phyloP scores from a whole-genome alignment of 352 stramenopile species.

The Phytopythium delawarense region DNA sequence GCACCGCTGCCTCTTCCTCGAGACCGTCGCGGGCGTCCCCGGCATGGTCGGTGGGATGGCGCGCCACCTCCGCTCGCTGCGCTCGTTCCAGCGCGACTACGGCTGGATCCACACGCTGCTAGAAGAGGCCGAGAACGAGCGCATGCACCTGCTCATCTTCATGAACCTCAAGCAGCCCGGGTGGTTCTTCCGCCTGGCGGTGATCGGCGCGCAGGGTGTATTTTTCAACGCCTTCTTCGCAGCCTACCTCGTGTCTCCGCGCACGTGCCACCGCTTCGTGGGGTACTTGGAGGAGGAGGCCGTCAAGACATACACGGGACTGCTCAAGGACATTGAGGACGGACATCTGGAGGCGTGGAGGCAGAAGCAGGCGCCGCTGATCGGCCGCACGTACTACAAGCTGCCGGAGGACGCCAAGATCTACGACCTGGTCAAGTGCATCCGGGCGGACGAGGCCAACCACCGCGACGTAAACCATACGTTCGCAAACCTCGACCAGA shows the following conservation, averaged over 20 bases:
- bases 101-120: slow-evolving; percentile 89
- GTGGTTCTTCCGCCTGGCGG: slow-evolving; percentile 56
- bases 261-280: slow-evolving; percentile 90
- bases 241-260: slow-evolving; percentile 85
- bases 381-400: slow-evolving; percentile 88
- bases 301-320: slow-evolving; percentile 89
- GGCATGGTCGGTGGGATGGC: slow-evolving; percentile 74
- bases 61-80: slow-evolving; percentile 78
- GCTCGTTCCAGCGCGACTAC: slow-evolving; percentile 75
- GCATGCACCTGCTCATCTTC: slow-evolving; percentile 92
- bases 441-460: slow-evolving; percentile 87
- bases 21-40: slow-evolving; percentile 66
- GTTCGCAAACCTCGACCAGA: slow-evolving; percentile 51
- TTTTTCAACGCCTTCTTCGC: slow-evolving; percentile 86
- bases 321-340: slow-evolving; percentile 87
- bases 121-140: slow-evolving; percentile 91
- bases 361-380: slow-evolving; percentile 52
- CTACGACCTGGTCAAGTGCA: slow-evolving; percentile 80
- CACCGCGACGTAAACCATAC: slow-evolving; percentile 89
- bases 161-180: slow-evolving; percentile 85
- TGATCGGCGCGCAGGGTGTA: slow-evolving; percentile 78
- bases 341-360: slow-evolving; percentile 78
- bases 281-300: slow-evolving; percentile 93
- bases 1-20: slow-evolving; percentile 68
- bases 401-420: slow-evolving; percentile 68